Percentiles rank a stretch among this genome's conserved stretches.
Conservation (phyloP, 129 eudicot species). For the Heracleum sosnowskyi region DNA sequence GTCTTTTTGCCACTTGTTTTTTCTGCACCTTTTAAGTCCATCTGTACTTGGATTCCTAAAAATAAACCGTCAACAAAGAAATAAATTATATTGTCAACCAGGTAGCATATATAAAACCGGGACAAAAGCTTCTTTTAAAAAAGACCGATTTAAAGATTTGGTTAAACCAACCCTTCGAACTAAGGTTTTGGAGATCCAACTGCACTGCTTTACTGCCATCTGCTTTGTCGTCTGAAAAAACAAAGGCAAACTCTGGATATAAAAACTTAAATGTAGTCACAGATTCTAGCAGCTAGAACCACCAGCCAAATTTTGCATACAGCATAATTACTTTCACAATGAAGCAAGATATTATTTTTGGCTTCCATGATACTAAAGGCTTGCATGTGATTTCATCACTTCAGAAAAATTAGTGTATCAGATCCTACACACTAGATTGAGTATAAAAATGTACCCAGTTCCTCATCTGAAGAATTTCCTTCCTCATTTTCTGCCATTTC, state of each 20-base stretch:
- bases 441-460: constrained; percentile 40
- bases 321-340: background rate
- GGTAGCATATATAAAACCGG: background rate
- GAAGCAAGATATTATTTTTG: background rate
- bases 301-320: background rate
- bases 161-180: constrained; percentile 54
- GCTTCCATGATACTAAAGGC: background rate
- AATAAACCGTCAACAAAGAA: background rate
- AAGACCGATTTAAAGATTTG: background rate
- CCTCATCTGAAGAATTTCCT: constrained; percentile 76
- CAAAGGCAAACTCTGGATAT: constrained; percentile 12
- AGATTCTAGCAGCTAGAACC: background rate
- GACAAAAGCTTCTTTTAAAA: background rate
- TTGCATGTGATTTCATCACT: background rate
- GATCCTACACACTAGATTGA: background rate
- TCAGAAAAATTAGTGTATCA: background rate
- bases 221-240: constrained; percentile 34
- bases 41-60: constrained; percentile 62
- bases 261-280: background rate
- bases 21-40: constrained; percentile 60
- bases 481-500: constrained; percentile 59
- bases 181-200: constrained; percentile 58
- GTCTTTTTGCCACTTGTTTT: constrained; percentile 48
- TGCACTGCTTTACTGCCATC: constrained; percentile 52
- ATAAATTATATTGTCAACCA: background rate